Evolutionary conservation across 2,329 filamentous ascomycete species (phyloP).

Genomic region (Botryotinia convoluta): DNA sequence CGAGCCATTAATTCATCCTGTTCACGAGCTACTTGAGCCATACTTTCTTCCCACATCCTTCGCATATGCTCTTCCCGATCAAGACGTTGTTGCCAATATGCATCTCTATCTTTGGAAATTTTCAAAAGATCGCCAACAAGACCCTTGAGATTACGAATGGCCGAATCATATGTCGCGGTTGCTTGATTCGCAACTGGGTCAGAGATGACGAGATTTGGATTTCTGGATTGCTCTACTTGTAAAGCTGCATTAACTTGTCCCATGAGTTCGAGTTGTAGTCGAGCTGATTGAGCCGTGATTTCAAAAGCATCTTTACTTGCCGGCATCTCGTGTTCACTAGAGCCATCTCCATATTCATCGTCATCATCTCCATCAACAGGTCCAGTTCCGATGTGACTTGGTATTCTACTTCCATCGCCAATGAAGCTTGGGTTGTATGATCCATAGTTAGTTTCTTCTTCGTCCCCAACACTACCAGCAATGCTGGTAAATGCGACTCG

Average conservation of each 20-base stretch:
- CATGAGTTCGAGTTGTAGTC: conserved; percentile 86
- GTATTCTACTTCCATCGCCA: conserved; percentile 38
- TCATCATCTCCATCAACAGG: conserved; percentile 57
- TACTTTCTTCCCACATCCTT: conserved; percentile 98
- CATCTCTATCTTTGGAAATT: conserved; percentile 90
- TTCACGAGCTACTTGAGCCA: conserved; percentile 93
- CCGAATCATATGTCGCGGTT: conserved; percentile 80
- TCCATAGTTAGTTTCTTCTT: conserved; percentile 51
- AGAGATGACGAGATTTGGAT: conserved; percentile 69
- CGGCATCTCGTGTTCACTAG: conserved; percentile 72
- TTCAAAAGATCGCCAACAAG: conserved; percentile 83
- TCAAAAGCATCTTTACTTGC: conserved; percentile 91
- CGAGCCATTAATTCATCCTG: conserved; percentile 87
- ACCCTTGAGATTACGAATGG: conserved; percentile 81
- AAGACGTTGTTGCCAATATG: conserved; percentile 94
- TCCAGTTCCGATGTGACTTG: conserved; percentile 29
- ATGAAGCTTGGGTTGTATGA: conserved; percentile 56
- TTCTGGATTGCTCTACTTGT: conserved; percentile 65
- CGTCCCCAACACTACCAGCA: conserved; percentile 47
- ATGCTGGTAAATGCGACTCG: conserved; percentile 37
- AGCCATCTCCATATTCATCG: conserved; percentile 78
- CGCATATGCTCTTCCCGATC: conserved; percentile 89
- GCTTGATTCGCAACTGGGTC: conserved; percentile 76
- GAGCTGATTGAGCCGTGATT: conserved; percentile 94
- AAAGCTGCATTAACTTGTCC: conserved; percentile 82